phyloP scores from a whole-genome alignment of 2,329 filamentous ascomycete species.

The Ceratocystis ficicola region DNA sequence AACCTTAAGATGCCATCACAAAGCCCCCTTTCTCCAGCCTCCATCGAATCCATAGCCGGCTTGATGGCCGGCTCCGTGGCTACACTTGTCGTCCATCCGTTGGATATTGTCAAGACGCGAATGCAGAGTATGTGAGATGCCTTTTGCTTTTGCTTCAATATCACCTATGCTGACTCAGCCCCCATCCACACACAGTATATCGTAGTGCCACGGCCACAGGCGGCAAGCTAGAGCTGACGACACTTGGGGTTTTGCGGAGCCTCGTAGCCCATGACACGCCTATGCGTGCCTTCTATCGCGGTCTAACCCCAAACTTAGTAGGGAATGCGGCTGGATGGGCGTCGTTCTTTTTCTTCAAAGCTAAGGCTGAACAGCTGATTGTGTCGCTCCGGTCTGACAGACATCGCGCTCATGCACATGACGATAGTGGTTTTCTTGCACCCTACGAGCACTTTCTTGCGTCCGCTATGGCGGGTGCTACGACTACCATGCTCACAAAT shows the following conservation, averaged over 20 bases:
- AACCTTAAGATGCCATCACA: neutral
- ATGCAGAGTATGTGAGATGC: conserved; percentile 56
- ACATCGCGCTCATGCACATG: conserved; percentile 8
- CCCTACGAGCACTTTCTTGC: conserved; percentile 69
- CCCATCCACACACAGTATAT: conserved; percentile 8
- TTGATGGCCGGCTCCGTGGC: conserved; percentile 78
- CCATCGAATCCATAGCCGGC: conserved; percentile 79
- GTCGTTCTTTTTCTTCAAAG: conserved; percentile 75
- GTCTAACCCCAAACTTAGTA: conserved; percentile 76
- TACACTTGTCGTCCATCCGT: conserved; percentile 77
- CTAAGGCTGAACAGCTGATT: conserved; percentile 40
- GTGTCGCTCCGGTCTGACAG: conserved; percentile 26
- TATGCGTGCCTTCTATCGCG: conserved; percentile 67
- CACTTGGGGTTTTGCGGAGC: conserved; percentile 41
- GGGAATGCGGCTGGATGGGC: conserved; percentile 88
- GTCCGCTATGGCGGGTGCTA: conserved; percentile 55
- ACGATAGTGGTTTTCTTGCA: conserved; percentile 33
- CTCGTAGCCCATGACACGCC: conserved; percentile 42
- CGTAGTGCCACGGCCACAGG: conserved; percentile 1
- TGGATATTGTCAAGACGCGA: conserved; percentile 93
- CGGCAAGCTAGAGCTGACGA: conserved; percentile 33
- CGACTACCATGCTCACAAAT: conserved; percentile 77
- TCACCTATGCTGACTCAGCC: neutral
- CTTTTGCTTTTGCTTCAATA: neutral
- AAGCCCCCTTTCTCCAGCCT: conserved; percentile 38